Percentiles rank a stretch among this genome's conserved stretches.
phyloP scores from a whole-genome alignment of 306 rosid species.

The Vicia faba region DNA sequence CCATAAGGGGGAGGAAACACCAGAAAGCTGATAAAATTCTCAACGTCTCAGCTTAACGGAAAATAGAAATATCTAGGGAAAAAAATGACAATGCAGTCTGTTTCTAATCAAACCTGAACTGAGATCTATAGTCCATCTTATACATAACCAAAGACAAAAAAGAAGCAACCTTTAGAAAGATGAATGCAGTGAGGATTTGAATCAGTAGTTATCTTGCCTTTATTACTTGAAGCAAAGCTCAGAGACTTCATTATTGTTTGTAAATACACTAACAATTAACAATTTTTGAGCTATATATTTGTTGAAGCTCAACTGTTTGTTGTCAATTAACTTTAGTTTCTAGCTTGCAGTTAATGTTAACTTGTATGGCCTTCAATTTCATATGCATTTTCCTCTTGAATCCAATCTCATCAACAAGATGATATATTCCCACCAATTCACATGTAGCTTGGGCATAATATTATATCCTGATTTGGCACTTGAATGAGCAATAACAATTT shows the following conservation, averaged over 20 bases:
- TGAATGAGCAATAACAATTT: background rate
- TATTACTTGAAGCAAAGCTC: background rate
- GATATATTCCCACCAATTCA: constrained; percentile 8
- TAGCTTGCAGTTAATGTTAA: background rate
- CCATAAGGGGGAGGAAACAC: background rate
- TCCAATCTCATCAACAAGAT: constrained; percentile 11
- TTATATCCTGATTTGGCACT: background rate
- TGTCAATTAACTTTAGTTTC: background rate
- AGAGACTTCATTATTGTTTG: background rate
- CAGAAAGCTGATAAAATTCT: background rate
- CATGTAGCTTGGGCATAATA: constrained; percentile 5
- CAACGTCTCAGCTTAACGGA: background rate
- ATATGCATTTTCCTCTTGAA: background rate
- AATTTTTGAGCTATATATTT: background rate
- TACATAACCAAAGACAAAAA: background rate
- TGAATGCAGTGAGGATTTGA: background rate
- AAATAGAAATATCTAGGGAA: background rate
- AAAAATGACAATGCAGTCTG: too few relatives aligned
- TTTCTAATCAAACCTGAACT: constrained; percentile 14
- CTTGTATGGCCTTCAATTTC: constrained; percentile 6
- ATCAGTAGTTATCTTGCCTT: background rate
- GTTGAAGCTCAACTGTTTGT: background rate
- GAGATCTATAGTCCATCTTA: background rate
- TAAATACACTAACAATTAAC: background rate
- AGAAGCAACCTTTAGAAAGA: background rate